phyloP scores from a whole-genome alignment of 2,329 filamentous ascomycete species.

The Septoria linicola region DNA sequence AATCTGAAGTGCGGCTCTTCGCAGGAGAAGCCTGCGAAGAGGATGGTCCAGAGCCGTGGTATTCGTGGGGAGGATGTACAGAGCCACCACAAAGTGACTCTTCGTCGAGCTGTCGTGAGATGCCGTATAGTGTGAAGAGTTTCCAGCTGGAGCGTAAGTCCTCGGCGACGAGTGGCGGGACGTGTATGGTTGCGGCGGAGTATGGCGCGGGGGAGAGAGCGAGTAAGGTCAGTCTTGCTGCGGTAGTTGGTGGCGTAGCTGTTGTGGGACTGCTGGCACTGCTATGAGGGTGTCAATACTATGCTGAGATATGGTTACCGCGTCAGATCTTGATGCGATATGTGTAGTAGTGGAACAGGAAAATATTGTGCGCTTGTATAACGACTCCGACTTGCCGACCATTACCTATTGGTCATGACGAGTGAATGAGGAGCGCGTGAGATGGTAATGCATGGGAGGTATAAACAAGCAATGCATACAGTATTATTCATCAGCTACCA shows the following conservation, averaged over 20 bases:
- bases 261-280: background rate
- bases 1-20: background rate
- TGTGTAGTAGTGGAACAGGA: no score
- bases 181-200: constrained; percentile 1
- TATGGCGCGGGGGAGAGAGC: background rate
- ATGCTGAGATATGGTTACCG: no score
- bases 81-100: background rate
- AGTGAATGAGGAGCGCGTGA: no score
- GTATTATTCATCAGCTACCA: no score
- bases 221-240: background rate
- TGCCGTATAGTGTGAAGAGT: constrained; percentile 8
- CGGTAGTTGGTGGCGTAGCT: background rate
- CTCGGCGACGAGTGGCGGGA: background rate
- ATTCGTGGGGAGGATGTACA: background rate
- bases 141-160: background rate
- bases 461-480: no score
- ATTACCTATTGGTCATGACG: no score
- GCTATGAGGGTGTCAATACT: no score
- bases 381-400: no score
- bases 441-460: no score
- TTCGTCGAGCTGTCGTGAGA: background rate
- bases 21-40: constrained; percentile 2
- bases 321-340: no score
- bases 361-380: no score
- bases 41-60: background rate